These are phyloP conservation scores for Volutella citrinella DNA, from an alignment of 2,329 filamentous ascomycete species.

Conservation along the genomic window DNA sequence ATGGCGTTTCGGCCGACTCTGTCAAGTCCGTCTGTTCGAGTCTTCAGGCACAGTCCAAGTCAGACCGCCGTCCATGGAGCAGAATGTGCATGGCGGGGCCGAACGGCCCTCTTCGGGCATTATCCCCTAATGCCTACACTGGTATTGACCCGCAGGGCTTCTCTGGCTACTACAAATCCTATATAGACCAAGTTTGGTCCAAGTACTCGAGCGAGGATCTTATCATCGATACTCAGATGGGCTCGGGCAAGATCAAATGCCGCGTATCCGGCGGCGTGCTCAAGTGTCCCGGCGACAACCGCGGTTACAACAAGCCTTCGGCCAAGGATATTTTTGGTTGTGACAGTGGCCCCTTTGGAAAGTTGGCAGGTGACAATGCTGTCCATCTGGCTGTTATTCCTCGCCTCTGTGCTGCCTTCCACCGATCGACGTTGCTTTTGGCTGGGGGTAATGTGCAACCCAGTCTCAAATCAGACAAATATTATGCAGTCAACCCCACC, in stretches of 20 bases:
- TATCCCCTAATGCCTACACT: conserved; percentile 43
- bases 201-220: conserved; percentile 37
- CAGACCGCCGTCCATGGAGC: conserved; percentile 42
- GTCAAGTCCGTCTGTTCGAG: conserved; percentile 40
- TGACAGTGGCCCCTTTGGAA: conserved; percentile 45
- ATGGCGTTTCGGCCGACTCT: conserved; percentile 36
- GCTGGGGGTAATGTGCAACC: conserved; percentile 47
- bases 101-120: conserved; percentile 39
- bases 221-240: conserved; percentile 41
- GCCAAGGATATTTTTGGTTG: conserved; percentile 49
- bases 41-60: conserved; percentile 33
- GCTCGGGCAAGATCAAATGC: conserved; percentile 38
- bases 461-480: conserved; percentile 30
- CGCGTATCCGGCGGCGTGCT: conserved; percentile 33
- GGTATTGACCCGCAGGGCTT: conserved; percentile 34
- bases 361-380: conserved; percentile 33
- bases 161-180: conserved; percentile 40
- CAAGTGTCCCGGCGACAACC: conserved; percentile 40
- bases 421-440: conserved; percentile 43
- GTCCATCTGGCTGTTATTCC: conserved; percentile 43
- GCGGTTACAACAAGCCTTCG: conserved; percentile 40
- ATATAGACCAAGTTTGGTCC: conserved; percentile 46
- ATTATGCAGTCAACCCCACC: conserved; percentile 44
- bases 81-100: conserved; percentile 39
- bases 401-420: conserved; percentile 50